These are phyloP conservation scores for Ophiostoma montium DNA, from an alignment of 2,329 filamentous ascomycete genomes.

Conservation along the genomic window DNA sequence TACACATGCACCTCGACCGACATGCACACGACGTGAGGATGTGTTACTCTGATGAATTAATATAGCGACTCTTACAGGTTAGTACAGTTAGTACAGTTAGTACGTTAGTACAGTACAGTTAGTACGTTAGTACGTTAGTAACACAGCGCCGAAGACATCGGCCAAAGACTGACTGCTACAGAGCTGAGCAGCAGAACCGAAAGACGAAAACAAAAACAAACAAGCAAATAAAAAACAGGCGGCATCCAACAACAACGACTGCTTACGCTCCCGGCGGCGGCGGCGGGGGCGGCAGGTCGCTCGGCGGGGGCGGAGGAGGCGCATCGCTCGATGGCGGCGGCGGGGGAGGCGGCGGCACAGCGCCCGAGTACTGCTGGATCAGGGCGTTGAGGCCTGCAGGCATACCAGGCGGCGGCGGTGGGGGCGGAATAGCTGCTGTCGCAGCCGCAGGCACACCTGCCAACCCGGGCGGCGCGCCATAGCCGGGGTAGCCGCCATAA, in stretches of 20 bases:
- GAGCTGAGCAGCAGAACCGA: too few relatives aligned
- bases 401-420: conserved; percentile 8
- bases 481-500: conserved; percentile 22
- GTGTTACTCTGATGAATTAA: not conserved
- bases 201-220: too few relatives aligned
- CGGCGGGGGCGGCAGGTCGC: conserved; percentile 23
- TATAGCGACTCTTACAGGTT: not conserved
- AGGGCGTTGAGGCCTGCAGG: conserved; percentile 37
- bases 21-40: not conserved
- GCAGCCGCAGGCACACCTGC: not conserved
- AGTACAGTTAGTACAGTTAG: not conserved
- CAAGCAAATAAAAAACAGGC: too few relatives aligned
- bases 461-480: conserved; percentile 39
- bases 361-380: conserved; percentile 43
- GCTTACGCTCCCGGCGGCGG: conserved; percentile 11
- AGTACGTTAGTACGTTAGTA: too few relatives aligned
- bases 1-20: not conserved
- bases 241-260: not conserved
- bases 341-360: conserved; percentile 9
- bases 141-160: too few relatives aligned
- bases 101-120: too few relatives aligned
- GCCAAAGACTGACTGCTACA: too few relatives aligned
- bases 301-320: conserved; percentile 22
- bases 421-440: conserved; percentile 12
- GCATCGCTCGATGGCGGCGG: conserved; percentile 18